Evolutionary conservation across 1,284 basidiomycete genomes (phyloP).

Genomic region (Rugosomyces carneus): DNA sequence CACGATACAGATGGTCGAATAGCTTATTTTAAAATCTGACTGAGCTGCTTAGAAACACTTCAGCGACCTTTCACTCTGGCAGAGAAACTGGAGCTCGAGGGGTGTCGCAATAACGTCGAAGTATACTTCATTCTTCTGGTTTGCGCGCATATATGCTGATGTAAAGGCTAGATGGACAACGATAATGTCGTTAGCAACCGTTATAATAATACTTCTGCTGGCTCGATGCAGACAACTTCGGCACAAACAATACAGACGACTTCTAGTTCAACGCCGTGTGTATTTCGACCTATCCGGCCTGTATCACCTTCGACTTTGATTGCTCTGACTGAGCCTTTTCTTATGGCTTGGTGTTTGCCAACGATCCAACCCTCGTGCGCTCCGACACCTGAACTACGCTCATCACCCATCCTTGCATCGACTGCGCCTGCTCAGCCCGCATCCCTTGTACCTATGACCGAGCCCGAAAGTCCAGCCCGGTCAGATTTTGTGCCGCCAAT

Average conservation of each 20-base stretch:
- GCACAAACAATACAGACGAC: neutral
- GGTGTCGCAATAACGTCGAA: neutral
- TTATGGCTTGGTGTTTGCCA: constrained; percentile 30
- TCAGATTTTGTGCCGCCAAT: neutral
- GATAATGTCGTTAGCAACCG: neutral
- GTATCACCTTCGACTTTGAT: constrained; percentile 33
- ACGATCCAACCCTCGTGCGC: constrained; percentile 1
- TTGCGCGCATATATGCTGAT: neutral
- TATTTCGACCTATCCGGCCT: constrained; percentile 21
- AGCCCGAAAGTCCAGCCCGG: neutral
- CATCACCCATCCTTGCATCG: neutral
- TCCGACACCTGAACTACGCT: constrained; percentile 3
- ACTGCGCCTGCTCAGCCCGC: neutral
- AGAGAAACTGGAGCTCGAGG: constrained; percentile 16
- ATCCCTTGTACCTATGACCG: neutral
- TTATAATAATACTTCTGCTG: neutral
- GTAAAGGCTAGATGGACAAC: neutral
- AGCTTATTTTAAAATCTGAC: neutral
- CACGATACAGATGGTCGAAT: neutral
- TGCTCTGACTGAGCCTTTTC: constrained; percentile 34
- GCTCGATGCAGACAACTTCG: neutral
- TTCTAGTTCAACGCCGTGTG: neutral
- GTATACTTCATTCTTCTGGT: neutral
- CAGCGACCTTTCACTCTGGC: constrained; percentile 8
- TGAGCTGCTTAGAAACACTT: constrained; percentile 7